Percentiles rank a stretch among this genome's conserved stretches.
These are phyloP conservation scores for Xylariaceae sp. DNA, from an alignment of 2,329 filamentous ascomycete genomes.

Conservation along the genomic window DNA sequence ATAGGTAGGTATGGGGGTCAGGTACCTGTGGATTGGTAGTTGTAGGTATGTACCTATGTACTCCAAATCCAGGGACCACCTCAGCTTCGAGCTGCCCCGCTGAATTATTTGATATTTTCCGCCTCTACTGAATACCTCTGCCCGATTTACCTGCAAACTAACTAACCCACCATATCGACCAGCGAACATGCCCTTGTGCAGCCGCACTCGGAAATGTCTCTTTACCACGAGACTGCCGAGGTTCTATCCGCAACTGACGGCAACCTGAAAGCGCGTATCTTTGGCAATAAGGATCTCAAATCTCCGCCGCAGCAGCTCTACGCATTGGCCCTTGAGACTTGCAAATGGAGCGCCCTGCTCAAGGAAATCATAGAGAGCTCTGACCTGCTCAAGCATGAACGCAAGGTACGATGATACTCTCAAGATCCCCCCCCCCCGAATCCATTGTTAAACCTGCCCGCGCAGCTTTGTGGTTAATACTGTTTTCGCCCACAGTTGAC, in stretches of 20 bases:
- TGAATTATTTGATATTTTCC: too few relatives aligned
- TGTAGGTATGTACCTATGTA: too few relatives aligned
- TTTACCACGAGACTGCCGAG: conserved; percentile 87
- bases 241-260: conserved; percentile 70
- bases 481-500: conserved; percentile 56
- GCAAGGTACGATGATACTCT: conserved; percentile 57
- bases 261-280: conserved; percentile 83
- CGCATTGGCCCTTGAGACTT: conserved; percentile 78
- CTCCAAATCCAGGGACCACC: too few relatives aligned
- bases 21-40: too few relatives aligned
- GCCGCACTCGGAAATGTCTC: conserved; percentile 60
- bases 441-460: background rate
- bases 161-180: too few relatives aligned
- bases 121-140: too few relatives aligned
- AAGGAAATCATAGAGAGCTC: conserved; percentile 86
- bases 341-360: conserved; percentile 84
- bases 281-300: conserved; percentile 68
- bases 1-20: too few relatives aligned
- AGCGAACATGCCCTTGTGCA: too few relatives aligned
- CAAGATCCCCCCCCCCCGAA: too few relatives aligned
- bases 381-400: conserved; percentile 72
- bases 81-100: too few relatives aligned
- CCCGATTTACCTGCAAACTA: too few relatives aligned
- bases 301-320: conserved; percentile 79
- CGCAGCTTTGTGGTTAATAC: background rate